Conservation (phyloP, 805 yeast species). For the Candida peoriensis region DNA sequence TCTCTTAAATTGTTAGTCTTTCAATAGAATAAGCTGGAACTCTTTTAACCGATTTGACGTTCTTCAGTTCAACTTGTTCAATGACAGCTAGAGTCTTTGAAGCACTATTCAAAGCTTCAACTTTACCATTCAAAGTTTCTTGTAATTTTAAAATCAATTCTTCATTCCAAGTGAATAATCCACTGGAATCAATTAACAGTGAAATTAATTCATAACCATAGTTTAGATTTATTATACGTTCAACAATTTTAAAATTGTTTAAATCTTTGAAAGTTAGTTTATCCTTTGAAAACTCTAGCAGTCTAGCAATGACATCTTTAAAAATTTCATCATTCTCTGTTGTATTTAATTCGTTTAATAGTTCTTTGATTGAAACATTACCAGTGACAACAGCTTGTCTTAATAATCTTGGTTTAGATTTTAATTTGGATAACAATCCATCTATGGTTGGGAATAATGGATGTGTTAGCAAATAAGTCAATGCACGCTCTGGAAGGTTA, state of each 20-base stretch:
- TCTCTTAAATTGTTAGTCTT: conserved; percentile 26
- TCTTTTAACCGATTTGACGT: conserved; percentile 31
- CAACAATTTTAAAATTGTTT: conserved; percentile 35
- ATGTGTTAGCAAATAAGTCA: conserved; percentile 77
- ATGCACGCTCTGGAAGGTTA: conserved; percentile 38
- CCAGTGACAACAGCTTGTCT: conserved; percentile 83
- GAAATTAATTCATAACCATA: conserved; percentile 60
- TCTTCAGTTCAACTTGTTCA: conserved; percentile 24
- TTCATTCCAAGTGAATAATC: conserved; percentile 59
- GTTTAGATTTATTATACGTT: conserved; percentile 39
- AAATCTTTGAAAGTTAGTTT: conserved; percentile 23
- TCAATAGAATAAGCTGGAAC: conserved; percentile 55
- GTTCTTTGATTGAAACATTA: conserved; percentile 57
- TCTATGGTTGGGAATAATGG: conserved; percentile 74
- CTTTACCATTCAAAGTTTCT: conserved; percentile 39
- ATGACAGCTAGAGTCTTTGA: conserved; percentile 27
- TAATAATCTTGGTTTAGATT: conserved; percentile 55
- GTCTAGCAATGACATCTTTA: conserved; percentile 60
- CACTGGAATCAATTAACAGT: conserved; percentile 67
- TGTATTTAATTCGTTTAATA: conserved; percentile 54
- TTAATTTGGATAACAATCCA: conserved; percentile 49
- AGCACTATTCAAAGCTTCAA: conserved; percentile 39
- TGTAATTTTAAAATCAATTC: conserved; percentile 43
- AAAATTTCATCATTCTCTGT: conserved; percentile 59
- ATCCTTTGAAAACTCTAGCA: conserved; percentile 52